These are phyloP conservation scores for Dianthus caryophyllus DNA, from an alignment of 148 eudicot species.

Conservation along the genomic window DNA sequence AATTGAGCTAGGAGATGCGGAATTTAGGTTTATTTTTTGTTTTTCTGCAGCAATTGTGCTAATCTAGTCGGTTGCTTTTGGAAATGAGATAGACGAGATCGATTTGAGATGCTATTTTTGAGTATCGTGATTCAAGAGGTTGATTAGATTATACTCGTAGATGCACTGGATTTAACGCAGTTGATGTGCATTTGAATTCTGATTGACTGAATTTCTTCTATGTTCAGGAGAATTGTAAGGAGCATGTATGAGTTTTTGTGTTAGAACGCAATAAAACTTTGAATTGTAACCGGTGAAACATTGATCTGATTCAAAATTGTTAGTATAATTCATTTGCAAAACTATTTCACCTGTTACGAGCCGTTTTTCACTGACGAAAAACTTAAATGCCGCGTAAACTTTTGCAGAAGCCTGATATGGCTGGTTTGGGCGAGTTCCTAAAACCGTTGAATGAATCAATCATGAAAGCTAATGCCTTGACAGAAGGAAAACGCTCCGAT, in stretches of 20 bases:
- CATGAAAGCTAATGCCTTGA: constrained; percentile 57
- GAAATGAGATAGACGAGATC: no score
- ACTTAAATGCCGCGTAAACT: not conserved
- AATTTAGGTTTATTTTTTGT: not conserved
- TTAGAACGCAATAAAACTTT: not conserved
- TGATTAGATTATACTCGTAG: constrained; percentile 4
- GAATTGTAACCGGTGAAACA: not conserved
- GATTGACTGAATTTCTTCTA: not conserved
- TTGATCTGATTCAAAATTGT: not conserved
- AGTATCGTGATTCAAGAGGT: not conserved
- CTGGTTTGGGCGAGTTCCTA: constrained; percentile 69
- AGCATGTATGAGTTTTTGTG: not conserved
- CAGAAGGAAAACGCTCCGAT: constrained; percentile 76
- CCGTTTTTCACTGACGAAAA: not conserved
- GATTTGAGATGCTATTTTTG: not conserved
- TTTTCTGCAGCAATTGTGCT: not conserved
- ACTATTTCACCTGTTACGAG: not conserved
- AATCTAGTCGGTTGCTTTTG: no score
- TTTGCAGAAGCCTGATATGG: constrained; percentile 87
- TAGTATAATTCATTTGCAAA: not conserved
- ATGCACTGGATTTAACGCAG: not conserved
- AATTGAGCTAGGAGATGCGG: not conserved
- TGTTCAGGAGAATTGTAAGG: not conserved
- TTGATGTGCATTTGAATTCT: not conserved
- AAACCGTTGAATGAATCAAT: constrained; percentile 77